Base-by-base conservation (phyloP, 2,329 filamentous ascomycete genomes). In the Trematosphaeria pertusa region DNA sequence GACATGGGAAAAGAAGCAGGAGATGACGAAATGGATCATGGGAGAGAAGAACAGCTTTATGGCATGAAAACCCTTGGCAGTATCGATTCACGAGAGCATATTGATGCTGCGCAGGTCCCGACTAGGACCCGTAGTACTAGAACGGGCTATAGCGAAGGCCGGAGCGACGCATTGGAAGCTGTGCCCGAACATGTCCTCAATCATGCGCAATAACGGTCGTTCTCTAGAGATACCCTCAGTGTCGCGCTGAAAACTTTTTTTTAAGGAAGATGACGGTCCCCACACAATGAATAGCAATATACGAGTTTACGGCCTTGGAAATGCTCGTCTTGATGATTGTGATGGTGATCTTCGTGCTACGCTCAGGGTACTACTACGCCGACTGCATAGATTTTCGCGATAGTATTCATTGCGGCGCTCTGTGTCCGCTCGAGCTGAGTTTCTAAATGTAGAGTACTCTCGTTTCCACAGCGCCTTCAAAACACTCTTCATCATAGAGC, bases 1-100 rank as follows among this genome's bases (percentile, higher is more conserved):
- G 43, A 28, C 8, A 47, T 24, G 43, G 39, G 18, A 17, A 49
- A 55, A 36, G 51, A 33, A 32, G 31, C 31, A 28, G 46, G 28
- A 32, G 39, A 43, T 26, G 10, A 22, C 33, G 9, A 45, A 48
- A 48, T 41, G 31, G 40, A 24, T 7, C 5, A 32, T n/a, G 41
- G 10, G 10, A 40, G 24, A 32, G 48, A 48, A 26, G 46, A 37
- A 41, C 48, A 50, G 9, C 28, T 48, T 2, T 64, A 61, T 24
- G 57, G 54, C 2, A 55, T 64, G 59, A 44, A 32, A 18, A 44
- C 43, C 0, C 37, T 59, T 4, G 46, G 46, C 3, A 61, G 50
- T 18, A 19, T 48, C 5, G 59, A 61, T 18, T 62, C 55, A 3
- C 39, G 48, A 15, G 59, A 61, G 19, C 32, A 43, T 9, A 39